Evolutionary conservation across 2,329 filamentous ascomycete species (phyloP).

Genomic region (Neocatenulostroma microsporum): DNA sequence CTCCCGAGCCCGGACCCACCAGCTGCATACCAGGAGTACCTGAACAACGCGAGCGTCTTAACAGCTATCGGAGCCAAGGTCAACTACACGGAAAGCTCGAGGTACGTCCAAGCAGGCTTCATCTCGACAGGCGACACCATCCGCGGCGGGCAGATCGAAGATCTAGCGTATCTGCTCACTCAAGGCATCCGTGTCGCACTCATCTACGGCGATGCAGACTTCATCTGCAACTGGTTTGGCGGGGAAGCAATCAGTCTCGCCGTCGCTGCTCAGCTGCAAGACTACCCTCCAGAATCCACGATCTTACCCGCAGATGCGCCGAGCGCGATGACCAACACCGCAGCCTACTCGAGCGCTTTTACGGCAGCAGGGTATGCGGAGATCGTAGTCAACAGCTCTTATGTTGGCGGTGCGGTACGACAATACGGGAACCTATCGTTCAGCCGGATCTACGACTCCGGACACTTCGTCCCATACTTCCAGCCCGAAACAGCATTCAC

Average conservation of each 20-base stretch:
- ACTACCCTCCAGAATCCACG: constrained; percentile 8
- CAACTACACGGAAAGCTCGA: constrained; percentile 41
- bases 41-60: constrained; percentile 42
- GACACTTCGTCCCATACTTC: constrained; percentile 46
- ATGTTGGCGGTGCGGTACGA: constrained; percentile 64
- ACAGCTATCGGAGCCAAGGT: constrained; percentile 44
- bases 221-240: constrained; percentile 57
- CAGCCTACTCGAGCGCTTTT: constrained; percentile 53
- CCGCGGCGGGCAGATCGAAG: constrained; percentile 33
- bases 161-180: constrained; percentile 36
- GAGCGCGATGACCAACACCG: not conserved
- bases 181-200: constrained; percentile 53
- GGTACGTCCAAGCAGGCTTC: constrained; percentile 37
- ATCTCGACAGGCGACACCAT: constrained; percentile 38
- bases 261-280: constrained; percentile 31
- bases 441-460: constrained; percentile 45
- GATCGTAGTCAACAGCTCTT: constrained; percentile 59
- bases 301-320: not conserved
- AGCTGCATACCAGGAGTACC: constrained; percentile 42
- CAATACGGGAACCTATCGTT: constrained; percentile 63
- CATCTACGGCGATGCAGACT: constrained; percentile 47
- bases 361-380: constrained; percentile 61
- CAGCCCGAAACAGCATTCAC: constrained; percentile 47
- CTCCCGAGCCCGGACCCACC: constrained; percentile 49
- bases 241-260: constrained; percentile 64